Base-by-base conservation (phyloP, 805 yeast genomes). In the Candida pini region DNA sequence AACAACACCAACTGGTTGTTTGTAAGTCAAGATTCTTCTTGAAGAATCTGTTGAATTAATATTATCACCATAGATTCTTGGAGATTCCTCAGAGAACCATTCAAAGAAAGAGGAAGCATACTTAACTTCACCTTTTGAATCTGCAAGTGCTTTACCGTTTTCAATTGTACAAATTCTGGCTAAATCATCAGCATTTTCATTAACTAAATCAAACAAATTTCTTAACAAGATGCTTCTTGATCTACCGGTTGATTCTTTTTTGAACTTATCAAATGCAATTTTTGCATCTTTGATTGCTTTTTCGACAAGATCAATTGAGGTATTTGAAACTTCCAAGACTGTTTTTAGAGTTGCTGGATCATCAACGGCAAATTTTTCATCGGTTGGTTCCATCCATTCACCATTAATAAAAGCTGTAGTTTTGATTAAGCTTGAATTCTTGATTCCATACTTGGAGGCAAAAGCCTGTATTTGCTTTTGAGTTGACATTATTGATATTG, bases 51-150 rank as follows among this genome's bases (percentile, higher is more conserved):
- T 63, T 3, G 86, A 72, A n/a, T 72, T 70, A 35, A 82, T 74
- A 13, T 69, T 62, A 43, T 78, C 80, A n/a, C 90, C 92, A 35
- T 74, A 63, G 18, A 73, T 57, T 47, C 87, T 69, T 26, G 87
- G 83, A 6, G 90, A 90, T 46, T 78, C 84, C 56, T 82, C 92
- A 21, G 94, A 69, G 53, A 78, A 89, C 96, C 97, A 89, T 53
- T 86, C 88, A 56, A 85, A 82, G 58, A 82, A 88, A 6, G 84
- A 73, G 2, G 86, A 81, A 8, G 82, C 79, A 46, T 78, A 77
- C 32, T 50, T 55, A 19, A 82, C 68, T 54, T 83, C 92, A 5
- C 88, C 89, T 32, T 61, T 53, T n/a, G 90, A 79, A 53, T 83
- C 92, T 1, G 75, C 69, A 10, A 68, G 58, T 1, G 89, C 73